Evolutionary conservation across 2,329 filamentous ascomycete species (phyloP), one percentile per base, ranked within the genome.

Genomic region (Paraphaeosphaeria sporulosa): DNA sequence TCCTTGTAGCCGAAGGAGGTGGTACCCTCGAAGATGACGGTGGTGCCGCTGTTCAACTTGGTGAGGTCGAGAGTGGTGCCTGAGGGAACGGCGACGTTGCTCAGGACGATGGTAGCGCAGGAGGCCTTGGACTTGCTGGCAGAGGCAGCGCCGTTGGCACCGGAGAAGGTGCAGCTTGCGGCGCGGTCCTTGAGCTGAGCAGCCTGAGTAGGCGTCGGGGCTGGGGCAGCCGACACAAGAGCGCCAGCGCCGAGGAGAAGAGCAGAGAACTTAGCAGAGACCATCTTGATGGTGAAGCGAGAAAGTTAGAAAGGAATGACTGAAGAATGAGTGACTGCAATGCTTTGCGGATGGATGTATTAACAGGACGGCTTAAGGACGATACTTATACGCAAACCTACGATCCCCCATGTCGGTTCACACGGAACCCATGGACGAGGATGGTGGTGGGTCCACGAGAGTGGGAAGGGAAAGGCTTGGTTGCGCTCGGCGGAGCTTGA

Each of bases 1-100:
- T 89, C 85, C 63, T 86, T 80, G 78, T 89, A 90, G 21, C 82
- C 88, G 69, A 89, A 91, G 56, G 85, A 87, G n/a, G 89, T 91
- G 15, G 81, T 85, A 46, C 89, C 89, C 59, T 86, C 75, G 76
- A 91, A 91, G 66, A 84, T 85, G 63, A 90, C 82, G 57, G 75
- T 81, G 15, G 86, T 87, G 63, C 83, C 83, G 19, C 75, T 70
- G 1, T 79, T 80, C 42, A 88, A 79, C 21, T 79, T 76, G 13
- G 85, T 86, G 61, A 89, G 72, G 69, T 89, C 85, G 3, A 90
- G 81, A 3, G 86, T 88, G 10, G 78, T 77, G 23, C 86, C 86
- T 7, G 86, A 82, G 3, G 87, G 87, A 15, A 89, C 86, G 19
- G 76, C 76, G 48, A 89, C 81, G 64, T 80, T 79, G 60, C 80